These are phyloP conservation scores for Fraxinus nigra DNA, from an alignment of 305 asterid genomes.

Conservation along the genomic window DNA sequence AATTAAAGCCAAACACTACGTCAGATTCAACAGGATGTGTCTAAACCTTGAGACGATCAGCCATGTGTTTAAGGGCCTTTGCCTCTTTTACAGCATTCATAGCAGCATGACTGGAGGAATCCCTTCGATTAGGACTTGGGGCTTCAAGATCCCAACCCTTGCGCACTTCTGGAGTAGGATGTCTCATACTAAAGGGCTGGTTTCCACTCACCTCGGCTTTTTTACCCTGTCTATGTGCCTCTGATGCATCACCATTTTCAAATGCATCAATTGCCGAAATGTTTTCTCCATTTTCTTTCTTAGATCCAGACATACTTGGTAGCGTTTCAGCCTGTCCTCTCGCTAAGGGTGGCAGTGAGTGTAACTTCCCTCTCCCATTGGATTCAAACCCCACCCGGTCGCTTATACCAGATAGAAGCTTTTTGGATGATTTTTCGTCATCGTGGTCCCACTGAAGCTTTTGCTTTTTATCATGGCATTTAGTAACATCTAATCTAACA, in stretches of 20 bases:
- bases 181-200: conserved; percentile 32
- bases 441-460: conserved; percentile 40
- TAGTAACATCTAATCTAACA: conserved; percentile 19
- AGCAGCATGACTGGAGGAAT: conserved; percentile 80
- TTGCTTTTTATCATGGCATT: conserved; percentile 51
- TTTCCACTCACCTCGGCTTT: conserved; percentile 38
- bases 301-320: conserved; percentile 44
- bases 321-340: conserved; percentile 54
- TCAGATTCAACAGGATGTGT: conserved; percentile 23
- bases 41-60: conserved; percentile 82
- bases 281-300: conserved; percentile 52
- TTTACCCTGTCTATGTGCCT: conserved; percentile 35
- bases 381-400: conserved; percentile 36
- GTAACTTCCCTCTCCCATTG: conserved; percentile 52
- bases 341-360: conserved; percentile 68
- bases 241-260: conserved; percentile 41
- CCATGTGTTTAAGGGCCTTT: conserved; percentile 85
- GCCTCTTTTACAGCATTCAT: conserved; percentile 90
- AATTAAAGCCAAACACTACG: not conserved
- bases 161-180: conserved; percentile 49
- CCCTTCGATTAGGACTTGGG: conserved; percentile 82
- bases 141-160: conserved; percentile 63
- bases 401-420: conserved; percentile 15
- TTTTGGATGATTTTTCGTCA: conserved; percentile 53
- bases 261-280: conserved; percentile 28